These are phyloP conservation scores for Hordeum vulgare DNA, from an alignment of 176 grass and related monocot genomes.

Conservation along the genomic window DNA sequence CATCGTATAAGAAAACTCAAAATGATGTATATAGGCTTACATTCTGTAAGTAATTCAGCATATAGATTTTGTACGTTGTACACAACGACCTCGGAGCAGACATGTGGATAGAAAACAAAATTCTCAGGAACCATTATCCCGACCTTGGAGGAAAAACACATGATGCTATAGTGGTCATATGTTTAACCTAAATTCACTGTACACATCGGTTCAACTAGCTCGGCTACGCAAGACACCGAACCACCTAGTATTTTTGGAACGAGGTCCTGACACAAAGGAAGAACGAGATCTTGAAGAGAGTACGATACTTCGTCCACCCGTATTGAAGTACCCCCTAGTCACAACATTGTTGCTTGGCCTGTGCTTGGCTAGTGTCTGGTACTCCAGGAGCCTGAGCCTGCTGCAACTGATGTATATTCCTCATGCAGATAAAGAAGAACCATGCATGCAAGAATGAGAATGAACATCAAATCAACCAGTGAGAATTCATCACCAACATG, in stretches of 20 bases:
- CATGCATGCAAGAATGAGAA: constrained; percentile 59
- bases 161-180: neutral
- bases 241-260: too few relatives aligned
- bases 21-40: neutral
- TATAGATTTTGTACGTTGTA: neutral
- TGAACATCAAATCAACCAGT: constrained; percentile 62
- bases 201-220: neutral
- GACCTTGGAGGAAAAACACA: neutral
- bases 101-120: constrained; percentile 4
- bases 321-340: constrained; percentile 56
- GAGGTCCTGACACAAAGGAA: too few relatives aligned
- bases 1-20: neutral
- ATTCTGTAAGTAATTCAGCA: neutral
- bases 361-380: constrained; percentile 63
- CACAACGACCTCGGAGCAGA: neutral
- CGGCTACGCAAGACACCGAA: neutral
- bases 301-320: too few relatives aligned
- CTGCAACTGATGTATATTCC: constrained; percentile 63
- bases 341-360: constrained; percentile 63
- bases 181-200: constrained; percentile 19
- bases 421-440: constrained; percentile 23
- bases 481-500: constrained; percentile 48
- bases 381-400: constrained; percentile 53
- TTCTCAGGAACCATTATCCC: neutral
- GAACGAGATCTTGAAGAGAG: too few relatives aligned